Base-by-base conservation (phyloP, 1,284 basidiomycete genomes). In the Coniferiporia sulphurascens region DNA sequence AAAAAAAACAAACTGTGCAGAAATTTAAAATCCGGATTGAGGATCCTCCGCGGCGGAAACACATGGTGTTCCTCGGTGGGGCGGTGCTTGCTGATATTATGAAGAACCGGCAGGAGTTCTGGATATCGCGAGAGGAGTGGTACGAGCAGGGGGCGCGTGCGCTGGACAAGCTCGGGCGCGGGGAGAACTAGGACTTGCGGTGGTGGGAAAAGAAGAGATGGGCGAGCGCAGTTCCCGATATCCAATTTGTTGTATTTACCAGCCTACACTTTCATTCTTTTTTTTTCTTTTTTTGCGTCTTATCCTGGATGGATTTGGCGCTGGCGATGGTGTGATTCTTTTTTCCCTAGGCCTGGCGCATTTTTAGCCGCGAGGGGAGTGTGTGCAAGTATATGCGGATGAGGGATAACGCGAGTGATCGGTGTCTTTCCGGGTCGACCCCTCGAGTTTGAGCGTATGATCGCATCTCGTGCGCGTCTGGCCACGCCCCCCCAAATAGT, bases 1-100 rank as follows among this genome's bases (percentile, higher is more conserved):
- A n/a, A n/a, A n/a, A n/a, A 12, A 41, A 27, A 32, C 38, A 50
- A 51, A 27, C 27, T 27, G 27, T 27, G 5, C 72, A 98, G 94
- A 95, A 98, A 89, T 99, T 99, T 82, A 99, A 99, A 80, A 95
- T 98, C 71, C 86, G 90, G 49, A 98, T 99, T 69, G 96, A 99
- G 76, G 96, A 99, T 74, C 95, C 96, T 17, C 96, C 96, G 32
- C 87, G 95, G 69, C 84, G 97, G 72, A 98, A 98, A 76, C 95
- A 98, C 76, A 98, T 98, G 95, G 96, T 98, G 55, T 99, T 98
- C 86, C 82, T 99, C 10, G 96, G 97, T 43, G 96, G 96, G 56
- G 96, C 93, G 2, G 93, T 96, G 4, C 78, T 97, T 22, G 95
- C 95, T 4, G 95, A 99, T 73, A 98, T 99, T 75, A 98, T 99